phyloP scores from a whole-genome alignment of 2,329 filamentous ascomycete genomes.

The Claviceps capensis region DNA sequence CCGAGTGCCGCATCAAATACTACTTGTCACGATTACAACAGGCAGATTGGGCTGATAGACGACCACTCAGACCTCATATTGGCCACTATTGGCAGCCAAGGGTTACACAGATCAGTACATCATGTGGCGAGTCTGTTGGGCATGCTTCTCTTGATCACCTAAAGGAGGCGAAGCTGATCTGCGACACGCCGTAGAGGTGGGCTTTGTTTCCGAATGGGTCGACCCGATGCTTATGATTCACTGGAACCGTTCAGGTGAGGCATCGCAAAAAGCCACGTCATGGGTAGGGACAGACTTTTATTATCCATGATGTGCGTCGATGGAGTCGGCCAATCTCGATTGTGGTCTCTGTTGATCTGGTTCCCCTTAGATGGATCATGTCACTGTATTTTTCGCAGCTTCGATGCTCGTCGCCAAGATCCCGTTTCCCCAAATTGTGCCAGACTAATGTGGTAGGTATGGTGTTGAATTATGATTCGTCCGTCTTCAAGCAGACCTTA shows the following conservation, averaged over 20 bases:
- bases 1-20: not conserved
- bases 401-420: not conserved
- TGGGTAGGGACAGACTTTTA: not conserved
- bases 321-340: not conserved
- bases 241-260: not conserved
- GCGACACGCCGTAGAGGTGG: not conserved
- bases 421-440: not conserved
- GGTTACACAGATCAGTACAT: constrained; percentile 9
- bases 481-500: constrained; percentile 1
- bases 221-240: not conserved
- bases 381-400: too few relatives aligned
- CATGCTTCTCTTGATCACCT: not conserved
- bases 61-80: not conserved
- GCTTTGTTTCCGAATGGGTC: not conserved
- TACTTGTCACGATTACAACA: constrained; percentile 1
- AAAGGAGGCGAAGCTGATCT: constrained; percentile 1
- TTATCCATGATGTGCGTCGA: not conserved
- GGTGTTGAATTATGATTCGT: not conserved
- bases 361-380: not conserved
- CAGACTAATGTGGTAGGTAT: not conserved
- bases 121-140: constrained; percentile 3
- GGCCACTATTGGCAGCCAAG: constrained; percentile 3
- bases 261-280: not conserved
- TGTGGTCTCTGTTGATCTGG: not conserved
- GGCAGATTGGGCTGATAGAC: not conserved